Base-by-base conservation (phyloP, 179 eudicot species). In the Nepenthes alata region DNA sequence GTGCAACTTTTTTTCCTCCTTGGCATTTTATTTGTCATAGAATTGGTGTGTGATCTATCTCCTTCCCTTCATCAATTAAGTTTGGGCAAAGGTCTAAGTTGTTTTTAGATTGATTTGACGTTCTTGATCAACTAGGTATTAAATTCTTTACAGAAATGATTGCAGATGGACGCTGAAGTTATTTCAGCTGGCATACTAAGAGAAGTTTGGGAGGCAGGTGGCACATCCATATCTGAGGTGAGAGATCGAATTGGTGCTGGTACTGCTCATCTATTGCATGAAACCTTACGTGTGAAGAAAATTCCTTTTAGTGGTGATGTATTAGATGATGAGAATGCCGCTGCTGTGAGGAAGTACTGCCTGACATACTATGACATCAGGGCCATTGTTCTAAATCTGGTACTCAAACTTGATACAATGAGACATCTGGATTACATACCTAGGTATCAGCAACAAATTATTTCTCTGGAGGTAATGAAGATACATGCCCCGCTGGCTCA, bases 121-220 rank as follows among this genome's bases (percentile, higher is more conserved):
- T 58, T 12, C 47, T 58, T 58, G 56, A 38, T 36, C 5, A 7
- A 58, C 39, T 53, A 57, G 41, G 44, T 35, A 48, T 57, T 60
- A 53, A 61, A 52, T 41, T 62, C 44, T 51, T 57, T 58, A 61
- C 55, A 57, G n/a, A 62, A 12, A 61, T 69, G 63, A 53, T 45
- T 74, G 71, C 79, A 91, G 98, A 91, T 91, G 96, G 98, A 91
- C 62, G 95, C 95, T 57, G 96, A 91, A 79, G 96, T 86, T 55
- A 91, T 91, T 64, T 87, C 96, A 60, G 93, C 95, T n/a, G 93
- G 89, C 56, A 75, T 91, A 59, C 72, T 91, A 37, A 81, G 95
- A 70, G 89, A 89, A 83, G 86, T 74, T 52, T 72, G 89, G 75
- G 96, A 89, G 62, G 96, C 85, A 47, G 85, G 93, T 66, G 80